Evolutionary conservation across 2,329 filamentous ascomycete genomes (phyloP).

Genomic region (Teratosphaeriaceae sp.): DNA sequence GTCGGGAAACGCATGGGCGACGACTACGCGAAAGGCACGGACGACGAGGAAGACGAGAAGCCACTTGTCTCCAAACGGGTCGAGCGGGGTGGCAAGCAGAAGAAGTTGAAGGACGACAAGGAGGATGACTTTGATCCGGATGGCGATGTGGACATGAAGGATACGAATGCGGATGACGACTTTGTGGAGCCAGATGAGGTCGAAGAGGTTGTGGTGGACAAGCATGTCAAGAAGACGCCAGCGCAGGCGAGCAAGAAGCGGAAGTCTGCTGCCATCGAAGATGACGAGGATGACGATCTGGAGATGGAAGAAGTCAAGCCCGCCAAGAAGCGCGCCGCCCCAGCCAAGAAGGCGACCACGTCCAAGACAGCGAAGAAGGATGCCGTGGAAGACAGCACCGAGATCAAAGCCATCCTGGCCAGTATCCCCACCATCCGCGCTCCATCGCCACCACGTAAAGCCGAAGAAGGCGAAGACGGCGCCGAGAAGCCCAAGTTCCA

Average conservation of each 20-base stretch:
- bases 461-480: conserved; percentile 40
- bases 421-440: conserved; percentile 76
- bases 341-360: conserved; percentile 29
- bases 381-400: conserved; percentile 59
- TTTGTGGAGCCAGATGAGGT: conserved; percentile 39
- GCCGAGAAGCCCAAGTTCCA: conserved; percentile 64
- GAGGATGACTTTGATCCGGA: conserved; percentile 36
- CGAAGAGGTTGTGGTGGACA: conserved; percentile 32
- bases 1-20: conserved; percentile 52
- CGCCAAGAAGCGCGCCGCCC: conserved; percentile 49
- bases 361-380: conserved; percentile 55
- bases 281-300: conserved; percentile 46
- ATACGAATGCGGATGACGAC: conserved; percentile 41
- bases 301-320: conserved; percentile 39
- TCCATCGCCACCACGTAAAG: conserved; percentile 71
- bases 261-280: conserved; percentile 52
- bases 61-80: conserved; percentile 43
- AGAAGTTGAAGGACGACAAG: conserved; percentile 30
- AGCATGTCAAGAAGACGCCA: conserved; percentile 32
- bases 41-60: conserved; percentile 59
- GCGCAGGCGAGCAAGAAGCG: conserved; percentile 43
- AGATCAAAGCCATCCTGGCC: conserved; percentile 78
- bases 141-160: conserved; percentile 49
- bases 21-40: conserved; percentile 61
- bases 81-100: conserved; percentile 19